Base-by-base conservation (phyloP, 768 basidiomycete species). In the Mycena olivaceomarginata region DNA sequence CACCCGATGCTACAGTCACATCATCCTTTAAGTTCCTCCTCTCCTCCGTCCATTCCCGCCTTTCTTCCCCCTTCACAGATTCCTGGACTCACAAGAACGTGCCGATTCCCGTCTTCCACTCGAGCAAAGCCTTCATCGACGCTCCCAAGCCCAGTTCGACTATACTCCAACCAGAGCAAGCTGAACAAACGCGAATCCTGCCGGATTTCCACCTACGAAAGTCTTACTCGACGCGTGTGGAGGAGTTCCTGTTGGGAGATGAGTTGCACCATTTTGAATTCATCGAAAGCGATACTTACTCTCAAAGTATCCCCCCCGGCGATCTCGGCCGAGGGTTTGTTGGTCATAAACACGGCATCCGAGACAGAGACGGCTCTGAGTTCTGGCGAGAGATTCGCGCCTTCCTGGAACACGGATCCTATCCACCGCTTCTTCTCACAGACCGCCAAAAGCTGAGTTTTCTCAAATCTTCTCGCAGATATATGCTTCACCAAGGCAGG, bases 331-430 rank as follows among this genome's bases (percentile, higher is more conserved):
- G 8, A 5, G 5, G 62, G 1, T 7, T 1, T 4, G n/a, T 48
- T 2, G 51, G 48, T 2, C 71, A 72, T 31, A 46, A 63, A 75
- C 69, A 71, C 40, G n/a, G 77, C 5, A 76, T 22, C 15, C 75
- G 73, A 7, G 79, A 81, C 25, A 20, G 48, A 0, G 82, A 81
- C 13, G 48, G 57, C 0, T 51, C 60, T 1, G 41, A 72, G 18
- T n/a, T 76, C 0, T 80, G 83, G 77, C 39, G 15, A 1, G 79
- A 82, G 6, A 74, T 85, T 5, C 71, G 53, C 0, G n/a, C 51
- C 1, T 85, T 82, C 31, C 74, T 82, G 4, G 9, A 11, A 0
- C 69, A 63, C 2, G 48, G 60, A 2, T 16, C 65, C 0, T 48
- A 79, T 20, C 72, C 80, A 6, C n/a, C n/a, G n/a, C n/a, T n/a